Evolutionary conservation across 208 protist species (phyloP).

Genomic region (Leishmania gerbilli): DNA sequence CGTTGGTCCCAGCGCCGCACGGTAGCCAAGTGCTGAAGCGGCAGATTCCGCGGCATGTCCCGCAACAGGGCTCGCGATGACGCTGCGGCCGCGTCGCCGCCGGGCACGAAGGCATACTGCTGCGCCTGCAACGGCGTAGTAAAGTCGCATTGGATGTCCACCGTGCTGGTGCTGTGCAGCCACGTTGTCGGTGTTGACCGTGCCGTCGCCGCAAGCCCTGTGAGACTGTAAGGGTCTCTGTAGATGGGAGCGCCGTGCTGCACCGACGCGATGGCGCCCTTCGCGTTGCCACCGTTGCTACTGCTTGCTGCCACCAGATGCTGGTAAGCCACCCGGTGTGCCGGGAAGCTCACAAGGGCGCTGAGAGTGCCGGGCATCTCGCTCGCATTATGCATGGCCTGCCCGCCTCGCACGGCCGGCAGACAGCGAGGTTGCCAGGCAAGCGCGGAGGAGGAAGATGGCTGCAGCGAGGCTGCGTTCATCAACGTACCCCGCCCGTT

Average conservation of each 20-base stretch:
- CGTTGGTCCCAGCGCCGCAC: conserved; percentile 27
- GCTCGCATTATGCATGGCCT: conserved; percentile 4
- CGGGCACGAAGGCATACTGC: conserved; percentile 31
- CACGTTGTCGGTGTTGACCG: neutral
- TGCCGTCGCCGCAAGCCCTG: neutral
- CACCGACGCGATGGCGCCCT: neutral
- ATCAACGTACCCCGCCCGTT: neutral
- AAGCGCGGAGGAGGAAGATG: neutral
- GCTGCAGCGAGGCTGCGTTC: neutral
- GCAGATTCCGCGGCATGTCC: conserved; percentile 58
- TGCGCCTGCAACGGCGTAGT: conserved; percentile 18
- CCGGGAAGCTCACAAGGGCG: conserved; percentile 22
- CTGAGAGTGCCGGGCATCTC: conserved; percentile 14
- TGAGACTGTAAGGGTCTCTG: neutral
- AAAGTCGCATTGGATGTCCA: conserved; percentile 37
- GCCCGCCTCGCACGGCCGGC: conserved; percentile 19
- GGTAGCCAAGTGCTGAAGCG: conserved; percentile 26
- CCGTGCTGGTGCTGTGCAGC: conserved; percentile 9
- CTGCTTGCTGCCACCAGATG: neutral
- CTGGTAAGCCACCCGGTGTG: conserved; percentile 15
- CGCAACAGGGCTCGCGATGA: conserved; percentile 28
- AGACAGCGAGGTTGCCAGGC: conserved; percentile 25
- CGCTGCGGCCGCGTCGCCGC: neutral
- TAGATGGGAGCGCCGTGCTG: neutral
- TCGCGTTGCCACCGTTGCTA: neutral